These are phyloP conservation scores for Malus sylvestris DNA, from an alignment of 306 rosid species.

Conservation along the genomic window DNA sequence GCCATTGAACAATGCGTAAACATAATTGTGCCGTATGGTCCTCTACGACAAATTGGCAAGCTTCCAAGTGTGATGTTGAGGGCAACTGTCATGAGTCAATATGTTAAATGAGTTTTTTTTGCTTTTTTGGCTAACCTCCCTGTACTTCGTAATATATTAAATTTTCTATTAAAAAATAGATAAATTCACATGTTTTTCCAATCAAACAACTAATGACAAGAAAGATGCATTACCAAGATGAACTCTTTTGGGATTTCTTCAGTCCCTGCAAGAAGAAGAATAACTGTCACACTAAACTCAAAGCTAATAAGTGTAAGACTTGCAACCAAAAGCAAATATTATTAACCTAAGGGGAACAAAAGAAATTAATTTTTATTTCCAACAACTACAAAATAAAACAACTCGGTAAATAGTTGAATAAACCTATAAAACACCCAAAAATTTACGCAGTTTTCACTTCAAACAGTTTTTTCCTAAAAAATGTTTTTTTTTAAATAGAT, in stretches of 20 bases:
- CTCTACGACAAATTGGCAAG: conserved; percentile 81
- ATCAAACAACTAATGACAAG: conserved; percentile 7
- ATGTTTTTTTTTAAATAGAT: background rate
- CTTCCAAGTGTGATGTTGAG: conserved; percentile 76
- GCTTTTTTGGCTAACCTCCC: background rate
- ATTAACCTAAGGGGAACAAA: background rate
- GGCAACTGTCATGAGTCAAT: conserved; percentile 53
- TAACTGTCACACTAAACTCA: conserved; percentile 12
- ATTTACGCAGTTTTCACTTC: background rate
- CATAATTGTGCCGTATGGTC: conserved; percentile 82
- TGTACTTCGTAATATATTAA: background rate
- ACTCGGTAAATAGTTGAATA: background rate
- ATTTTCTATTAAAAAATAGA: background rate
- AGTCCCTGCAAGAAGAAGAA: conserved; percentile 56
- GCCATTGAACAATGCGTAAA: conserved; percentile 93
- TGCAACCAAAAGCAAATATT: background rate
- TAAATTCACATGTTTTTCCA: background rate
- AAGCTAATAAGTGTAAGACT: background rate
- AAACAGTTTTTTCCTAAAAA: background rate
- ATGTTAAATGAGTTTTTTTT: conserved; percentile 13
- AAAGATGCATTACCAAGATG: conserved; percentile 49
- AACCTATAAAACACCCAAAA: background rate
- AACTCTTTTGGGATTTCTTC: conserved; percentile 75
- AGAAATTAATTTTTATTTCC: background rate
- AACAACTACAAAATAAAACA: background rate